Base-by-base conservation (phyloP, 2,329 filamentous ascomycete species). In the Dactylellina haptotyla region DNA sequence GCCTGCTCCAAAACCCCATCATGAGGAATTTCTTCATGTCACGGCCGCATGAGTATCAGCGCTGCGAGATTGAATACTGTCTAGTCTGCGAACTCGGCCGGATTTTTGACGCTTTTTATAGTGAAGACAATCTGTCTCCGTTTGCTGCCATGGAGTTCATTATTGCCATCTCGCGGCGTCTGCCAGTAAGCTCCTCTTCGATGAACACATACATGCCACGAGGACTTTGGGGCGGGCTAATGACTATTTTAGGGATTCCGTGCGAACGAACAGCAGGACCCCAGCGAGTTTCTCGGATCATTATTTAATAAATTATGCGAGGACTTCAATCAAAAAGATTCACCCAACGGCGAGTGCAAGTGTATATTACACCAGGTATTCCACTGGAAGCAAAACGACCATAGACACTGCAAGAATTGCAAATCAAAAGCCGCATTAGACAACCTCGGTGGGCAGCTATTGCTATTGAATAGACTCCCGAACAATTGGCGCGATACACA, bases 281-380 rank as follows among this genome's bases (percentile, higher is more conserved):
- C 69, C 0, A 61, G 46, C 16, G 69, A 73, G n/a, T 73, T 96
- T 79, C 86, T 98, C 32, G 90, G 96, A 34, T 94, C 97, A 82
- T 91, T 95, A 78, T 85, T 99, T 14, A 94, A 97, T 79, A 88
- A 90, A 79, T 87, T 92, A 41, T 95, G 93, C 77, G 89, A 89
- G 12, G 89, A 91, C 20, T 66, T 73, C 28, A 73, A 73, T 20
- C 69, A 73, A 32, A 59, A 61, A 26, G 79, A 82, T 74, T 77
- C 79, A 16, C 65, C 77, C n/a, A 75, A 69, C 26, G 79, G 80
- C 16, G 80, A 81, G 76, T 98, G 95, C 83, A 87, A 89, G 70
- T 99, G 94, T 81, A 91, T 98, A 78, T 90, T 98, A 77, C 95
- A 98, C 80, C 91, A 94, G 79, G 93, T 92, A 0, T 97, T 97